phyloP scores from a whole-genome alignment of 2,329 filamentous ascomycete species.

The Aspergillus sergii region DNA sequence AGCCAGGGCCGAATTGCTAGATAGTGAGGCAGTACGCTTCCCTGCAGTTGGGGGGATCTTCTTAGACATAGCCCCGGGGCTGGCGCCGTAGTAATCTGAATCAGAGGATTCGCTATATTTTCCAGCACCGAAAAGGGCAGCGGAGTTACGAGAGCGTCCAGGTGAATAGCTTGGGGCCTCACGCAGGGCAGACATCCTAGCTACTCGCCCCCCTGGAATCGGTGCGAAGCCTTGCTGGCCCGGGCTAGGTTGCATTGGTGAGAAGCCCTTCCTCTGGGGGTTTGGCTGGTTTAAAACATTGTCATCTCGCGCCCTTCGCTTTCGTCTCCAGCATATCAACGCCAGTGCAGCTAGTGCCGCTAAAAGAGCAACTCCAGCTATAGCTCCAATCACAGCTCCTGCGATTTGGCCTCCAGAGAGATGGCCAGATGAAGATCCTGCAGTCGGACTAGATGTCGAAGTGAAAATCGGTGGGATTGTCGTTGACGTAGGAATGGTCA shows the following conservation, averaged over 20 bases:
- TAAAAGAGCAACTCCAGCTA: constrained; percentile 72
- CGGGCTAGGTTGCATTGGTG: constrained; percentile 47
- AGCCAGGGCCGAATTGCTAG: constrained; percentile 76
- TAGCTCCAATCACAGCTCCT: constrained; percentile 80
- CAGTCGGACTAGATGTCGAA: constrained; percentile 63
- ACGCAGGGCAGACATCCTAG: constrained; percentile 93
- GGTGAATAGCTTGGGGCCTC: constrained; percentile 67
- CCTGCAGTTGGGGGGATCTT: constrained; percentile 48
- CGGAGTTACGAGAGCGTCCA: constrained; percentile 55
- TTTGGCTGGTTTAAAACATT: constrained; percentile 90
- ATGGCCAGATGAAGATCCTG: constrained; percentile 40
- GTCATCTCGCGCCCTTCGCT: constrained; percentile 63
- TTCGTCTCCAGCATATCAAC: constrained; percentile 62
- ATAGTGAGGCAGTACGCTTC: constrained; percentile 84
- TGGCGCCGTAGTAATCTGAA: constrained; percentile 72
- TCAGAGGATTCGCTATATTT: constrained; percentile 55
- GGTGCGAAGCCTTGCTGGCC: constrained; percentile 65
- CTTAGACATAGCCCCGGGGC: constrained; percentile 68
- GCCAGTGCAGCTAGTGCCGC: constrained; percentile 61
- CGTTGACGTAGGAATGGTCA: constrained; percentile 74
- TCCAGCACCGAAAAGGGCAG: constrained; percentile 50
- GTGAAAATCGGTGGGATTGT: constrained; percentile 62
- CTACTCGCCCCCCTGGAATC: constrained; percentile 83
- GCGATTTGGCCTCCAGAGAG: constrained; percentile 88
- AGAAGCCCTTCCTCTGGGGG: constrained; percentile 55